A percentile compares a stretch with the other conserved stretches of the same genome.
Conservation (phyloP, 352 stramenopile genomes). For the Phytophthora sansomeana region DNA sequence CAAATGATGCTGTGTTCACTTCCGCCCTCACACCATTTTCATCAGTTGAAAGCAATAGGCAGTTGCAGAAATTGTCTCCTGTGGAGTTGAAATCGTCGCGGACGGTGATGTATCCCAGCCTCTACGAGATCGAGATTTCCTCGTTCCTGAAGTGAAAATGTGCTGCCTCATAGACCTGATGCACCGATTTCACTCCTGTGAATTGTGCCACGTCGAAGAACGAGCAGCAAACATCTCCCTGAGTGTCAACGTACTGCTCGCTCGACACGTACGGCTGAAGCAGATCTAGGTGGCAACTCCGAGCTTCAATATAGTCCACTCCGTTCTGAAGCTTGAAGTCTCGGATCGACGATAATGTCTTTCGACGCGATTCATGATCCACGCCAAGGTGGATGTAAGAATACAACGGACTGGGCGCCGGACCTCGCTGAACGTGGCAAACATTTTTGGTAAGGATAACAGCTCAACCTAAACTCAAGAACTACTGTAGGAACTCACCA, state of each 20-base stretch:
- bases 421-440: slow-evolving; percentile 14
- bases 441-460: not conserved
- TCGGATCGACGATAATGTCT: slow-evolving; percentile 38
- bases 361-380: slow-evolving; percentile 35
- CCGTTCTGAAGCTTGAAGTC: slow-evolving; percentile 38
- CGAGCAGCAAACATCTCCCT: slow-evolving; percentile 34
- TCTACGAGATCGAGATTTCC: slow-evolving; percentile 50
- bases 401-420: slow-evolving; percentile 18
- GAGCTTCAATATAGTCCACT: slow-evolving; percentile 43
- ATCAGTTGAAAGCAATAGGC: slow-evolving; percentile 19
- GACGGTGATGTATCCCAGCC: not conserved
- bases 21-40: slow-evolving; percentile 25
- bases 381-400: slow-evolving; percentile 31
- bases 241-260: slow-evolving; percentile 30
- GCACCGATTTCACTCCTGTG: slow-evolving; percentile 24
- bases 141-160: slow-evolving; percentile 40
- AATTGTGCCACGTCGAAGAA: slow-evolving; percentile 45
- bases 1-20: slow-evolving; percentile 26
- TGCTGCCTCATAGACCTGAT: slow-evolving; percentile 37
- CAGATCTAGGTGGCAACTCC: slow-evolving; percentile 36
- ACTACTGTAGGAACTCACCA: slow-evolving; percentile 7
- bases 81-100: not conserved
- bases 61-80: slow-evolving; percentile 18
- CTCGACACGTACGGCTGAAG: slow-evolving; percentile 38
- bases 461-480: not conserved